Percentiles rank a stretch among this genome's conserved stretches.
phyloP scores from a whole-genome alignment of 2,329 filamentous ascomycete species.

The Raffaelea arxii region DNA sequence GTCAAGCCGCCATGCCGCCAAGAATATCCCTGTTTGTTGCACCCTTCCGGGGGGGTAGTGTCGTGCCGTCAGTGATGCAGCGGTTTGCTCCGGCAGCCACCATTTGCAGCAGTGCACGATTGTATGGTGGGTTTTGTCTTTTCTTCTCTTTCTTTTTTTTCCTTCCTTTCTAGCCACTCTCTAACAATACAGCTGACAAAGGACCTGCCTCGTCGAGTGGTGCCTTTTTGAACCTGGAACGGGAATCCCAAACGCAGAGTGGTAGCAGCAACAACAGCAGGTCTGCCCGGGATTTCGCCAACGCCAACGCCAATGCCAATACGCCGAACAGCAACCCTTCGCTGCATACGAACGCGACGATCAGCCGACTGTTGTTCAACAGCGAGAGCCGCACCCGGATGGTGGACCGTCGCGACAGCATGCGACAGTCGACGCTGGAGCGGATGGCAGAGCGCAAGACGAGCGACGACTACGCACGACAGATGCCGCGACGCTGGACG shows the following conservation, averaged over 20 bases:
- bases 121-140: neutral
- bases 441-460: conserved; percentile 29
- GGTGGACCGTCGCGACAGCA: conserved; percentile 5
- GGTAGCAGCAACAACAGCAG: neutral
- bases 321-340: neutral
- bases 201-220: conserved; percentile 6
- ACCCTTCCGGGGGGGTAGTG: neutral
- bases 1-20: conserved; percentile 31
- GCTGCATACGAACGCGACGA: conserved; percentile 6
- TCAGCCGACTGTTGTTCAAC: conserved; percentile 11
- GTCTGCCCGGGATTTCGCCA: too few species aligned
- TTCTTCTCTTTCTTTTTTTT: neutral
- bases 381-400: conserved; percentile 9
- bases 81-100: conserved; percentile 9
- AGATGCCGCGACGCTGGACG: conserved; percentile 63
- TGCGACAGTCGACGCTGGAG: conserved; percentile 23
- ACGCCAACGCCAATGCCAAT: too few species aligned
- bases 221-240: conserved; percentile 11
- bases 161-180: neutral
- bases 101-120: conserved; percentile 9
- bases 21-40: conserved; percentile 8
- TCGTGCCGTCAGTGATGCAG: conserved; percentile 1
- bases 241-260: neutral
- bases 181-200: neutral
- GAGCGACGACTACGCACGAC: conserved; percentile 45